Base-by-base conservation (phyloP, 371 early-diverging fungal genomes). In the Rhizopus delemar region DNA sequence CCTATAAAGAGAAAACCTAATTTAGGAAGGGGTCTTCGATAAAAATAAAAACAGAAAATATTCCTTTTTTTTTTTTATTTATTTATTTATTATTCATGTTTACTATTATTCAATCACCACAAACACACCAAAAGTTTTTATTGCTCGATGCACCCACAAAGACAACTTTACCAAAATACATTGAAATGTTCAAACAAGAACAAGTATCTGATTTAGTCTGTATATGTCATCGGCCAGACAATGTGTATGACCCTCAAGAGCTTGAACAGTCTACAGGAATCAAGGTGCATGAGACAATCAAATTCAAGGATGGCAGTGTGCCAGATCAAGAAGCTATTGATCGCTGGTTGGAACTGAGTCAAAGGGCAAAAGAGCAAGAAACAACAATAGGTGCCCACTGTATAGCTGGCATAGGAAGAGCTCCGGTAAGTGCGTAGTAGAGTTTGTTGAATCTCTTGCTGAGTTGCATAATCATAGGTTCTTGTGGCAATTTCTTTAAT, bases 361-460 rank as follows among this genome's bases (percentile, higher is more conserved):
- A 69, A n/a, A 57, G 67, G 4, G 74, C 74, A 7, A 67, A 62
- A 57, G 65, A 69, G 45, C 56, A 66, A 22, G 51, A 62, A 15
- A 60, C 58, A 7, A 71, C 78, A 9, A 70, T 89, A 48, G 90
- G 86, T 9, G 77, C 88, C 12, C 91, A 90, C 64, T 90, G 89
- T 57, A 80, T 89, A 29, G 78, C 83, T 39, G 91, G 91, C 6
- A 82, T 88, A 43, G 89, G 91, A 1, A 69, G 91, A 63, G 91
- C 91, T 6, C 89, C 91, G 1, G 83, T 90, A 74, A 45, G 72
- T 41, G 31, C 13, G 46, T 1, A 22, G 22, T 28, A 33, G n/a
- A 16, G 7, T n/a, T 41, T 29, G 22, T 22, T 22, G 22, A 43
- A 5, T 43, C 13, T 43, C n/a, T 15, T n/a, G 8, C 4, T 43